These are phyloP conservation scores for Agaricus sinodeliciosus DNA, from an alignment of 768 basidiomycete species.

Conservation along the genomic window DNA sequence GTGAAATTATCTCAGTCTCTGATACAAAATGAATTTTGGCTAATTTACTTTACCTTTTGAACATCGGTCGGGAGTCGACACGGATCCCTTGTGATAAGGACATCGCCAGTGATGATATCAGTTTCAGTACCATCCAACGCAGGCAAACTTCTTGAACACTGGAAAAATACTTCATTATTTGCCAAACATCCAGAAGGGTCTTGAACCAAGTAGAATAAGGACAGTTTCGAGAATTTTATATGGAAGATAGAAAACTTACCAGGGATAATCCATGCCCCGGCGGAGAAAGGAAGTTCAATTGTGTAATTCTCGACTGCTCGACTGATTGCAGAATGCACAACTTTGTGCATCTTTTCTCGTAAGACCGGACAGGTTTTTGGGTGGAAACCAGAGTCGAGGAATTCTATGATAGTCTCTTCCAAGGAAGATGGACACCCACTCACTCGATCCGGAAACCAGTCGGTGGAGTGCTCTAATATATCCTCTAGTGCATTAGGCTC, in stretches of 20 bases:
- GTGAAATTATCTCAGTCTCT: background rate
- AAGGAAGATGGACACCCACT: slow-evolving; percentile 57
- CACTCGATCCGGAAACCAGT: slow-evolving; percentile 66
- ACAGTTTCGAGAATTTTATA: background rate
- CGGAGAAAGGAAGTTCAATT: slow-evolving; percentile 51
- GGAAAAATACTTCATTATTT: slow-evolving; percentile 52
- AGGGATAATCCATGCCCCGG: slow-evolving; percentile 56
- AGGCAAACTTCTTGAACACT: slow-evolving; percentile 38
- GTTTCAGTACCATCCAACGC: slow-evolving; percentile 35
- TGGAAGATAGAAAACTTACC: slow-evolving; percentile 24
- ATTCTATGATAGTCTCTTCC: slow-evolving; percentile 53
- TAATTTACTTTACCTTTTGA: slow-evolving; percentile 40
- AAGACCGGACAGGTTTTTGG: slow-evolving; percentile 44
- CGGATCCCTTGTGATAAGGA: slow-evolving; percentile 59
- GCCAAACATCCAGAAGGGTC: slow-evolving; percentile 47
- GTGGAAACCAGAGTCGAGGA: slow-evolving; percentile 55
- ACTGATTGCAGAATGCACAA: slow-evolving; percentile 39
- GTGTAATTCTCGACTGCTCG: slow-evolving; percentile 34
- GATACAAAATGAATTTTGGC: background rate
- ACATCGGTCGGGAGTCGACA: slow-evolving; percentile 66
- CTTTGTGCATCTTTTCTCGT: slow-evolving; percentile 43
- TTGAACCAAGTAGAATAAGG: slow-evolving; percentile 17
- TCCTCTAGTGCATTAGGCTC: slow-evolving; percentile 24
- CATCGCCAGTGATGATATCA: slow-evolving; percentile 49
- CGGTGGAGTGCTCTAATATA: slow-evolving; percentile 37